Evolutionary conservation across 2,329 filamentous ascomycete species (phyloP), one percentile per base, ranked within the genome.

Genomic region (Cryphonectria radicalis): DNA sequence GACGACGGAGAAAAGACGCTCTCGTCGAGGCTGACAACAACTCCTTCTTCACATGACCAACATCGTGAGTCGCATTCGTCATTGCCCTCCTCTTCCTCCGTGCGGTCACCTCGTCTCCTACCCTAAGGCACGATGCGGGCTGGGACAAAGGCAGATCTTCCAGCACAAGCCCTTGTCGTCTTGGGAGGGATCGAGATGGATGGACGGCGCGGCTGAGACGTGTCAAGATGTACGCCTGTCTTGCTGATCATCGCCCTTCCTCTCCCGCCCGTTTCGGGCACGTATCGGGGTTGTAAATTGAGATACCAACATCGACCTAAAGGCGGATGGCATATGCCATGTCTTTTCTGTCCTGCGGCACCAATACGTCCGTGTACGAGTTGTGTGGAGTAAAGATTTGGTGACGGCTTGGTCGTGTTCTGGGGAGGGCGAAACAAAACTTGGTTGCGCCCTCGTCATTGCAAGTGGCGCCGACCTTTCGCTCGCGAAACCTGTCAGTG

Each of bases 231-330:
- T 57, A 17, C 4, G 25, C 53, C 32, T 5, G 2, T 17, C 3
- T 17, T 40, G 59, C 28, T 65, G 42, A 22, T 65, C 42, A 19
- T 46, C 62, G 37, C 32, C 19, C 37, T 19, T 19, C 37, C 35
- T 40, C 10, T 32, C 28, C 28, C 28, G 42, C 63, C 14, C 14
- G 14, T 19, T 35, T 65, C 63, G 63, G 63, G 43, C 63, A 65
- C 63, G 63, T 65, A 43, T 65, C 63, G 63, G 63, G 63, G 63
- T 65, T 65, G n/a, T 43, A 65, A 64, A 28, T 25, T 25, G 5
- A 46, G 62, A 64, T n/a, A 64, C 11, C 17, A n/a, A 17, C n/a
- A n/a, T 43, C 13, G 40, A 43, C 13, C n/a, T n/a, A 19, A 22
- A 10, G n/a, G 59, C 22, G 35, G 22, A n/a, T 40, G 59, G 17